A percentile compares a stretch with the other conserved stretches of the same genome.
phyloP scores from a whole-genome alignment of 129 eudicot genomes.

The Smallanthus sonchifolius region DNA sequence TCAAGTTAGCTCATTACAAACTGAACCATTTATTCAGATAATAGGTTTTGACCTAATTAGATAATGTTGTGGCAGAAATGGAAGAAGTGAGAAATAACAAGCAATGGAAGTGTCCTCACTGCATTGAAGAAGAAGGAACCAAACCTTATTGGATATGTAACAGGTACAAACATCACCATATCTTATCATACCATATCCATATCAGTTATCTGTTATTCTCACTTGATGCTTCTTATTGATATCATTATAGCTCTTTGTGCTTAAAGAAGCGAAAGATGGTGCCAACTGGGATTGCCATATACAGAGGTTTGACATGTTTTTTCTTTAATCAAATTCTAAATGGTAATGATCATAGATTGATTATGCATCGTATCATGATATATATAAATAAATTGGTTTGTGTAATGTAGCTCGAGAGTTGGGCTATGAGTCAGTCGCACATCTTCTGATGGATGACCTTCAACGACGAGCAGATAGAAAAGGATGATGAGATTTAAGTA shows the following conservation, averaged over 20 bases:
- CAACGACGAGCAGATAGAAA: constrained; percentile 19
- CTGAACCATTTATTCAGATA: background rate
- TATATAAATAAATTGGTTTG: background rate
- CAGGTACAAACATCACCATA: constrained; percentile 32
- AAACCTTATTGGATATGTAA: constrained; percentile 77
- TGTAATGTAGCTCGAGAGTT: constrained; percentile 47
- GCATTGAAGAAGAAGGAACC: constrained; percentile 55
- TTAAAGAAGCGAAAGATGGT: constrained; percentile 63
- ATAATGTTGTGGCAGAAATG: constrained; percentile 35
- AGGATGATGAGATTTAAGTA: constrained; percentile 14
- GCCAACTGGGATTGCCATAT: constrained; percentile 71
- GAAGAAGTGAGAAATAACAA: constrained; percentile 67
- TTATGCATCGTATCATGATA: background rate
- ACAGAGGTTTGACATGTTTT: constrained; percentile 47
- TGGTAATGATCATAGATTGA: background rate
- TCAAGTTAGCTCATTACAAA: background rate
- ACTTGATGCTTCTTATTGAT: background rate
- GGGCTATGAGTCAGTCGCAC: constrained; percentile 74
- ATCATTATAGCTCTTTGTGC: constrained; percentile 47
- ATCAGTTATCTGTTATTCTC: constrained; percentile 1
- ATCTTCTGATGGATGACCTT: constrained; percentile 59
- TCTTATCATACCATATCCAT: background rate
- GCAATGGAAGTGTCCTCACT: constrained; percentile 77
- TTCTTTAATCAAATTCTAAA: background rate
- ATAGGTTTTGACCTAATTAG: background rate